Evolutionary conservation across 371 early-diverging fungal genomes (phyloP).

Genomic region (Circinella minor): DNA sequence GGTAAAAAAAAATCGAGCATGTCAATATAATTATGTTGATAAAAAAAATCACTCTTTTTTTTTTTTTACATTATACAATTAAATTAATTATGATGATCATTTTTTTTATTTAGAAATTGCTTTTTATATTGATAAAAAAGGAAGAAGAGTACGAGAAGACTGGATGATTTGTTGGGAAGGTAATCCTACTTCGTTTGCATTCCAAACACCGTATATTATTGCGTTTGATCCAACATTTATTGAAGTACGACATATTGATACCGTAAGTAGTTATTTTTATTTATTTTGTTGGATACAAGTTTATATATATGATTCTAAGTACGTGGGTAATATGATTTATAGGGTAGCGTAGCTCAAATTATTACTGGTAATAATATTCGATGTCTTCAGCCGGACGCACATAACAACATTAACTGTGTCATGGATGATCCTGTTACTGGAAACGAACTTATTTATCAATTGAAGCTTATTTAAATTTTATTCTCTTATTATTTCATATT

Average conservation of each 20-base stretch:
- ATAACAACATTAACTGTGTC: slow-evolving; percentile 58
- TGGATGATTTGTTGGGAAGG: slow-evolving; percentile 48
- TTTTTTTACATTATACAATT: background rate
- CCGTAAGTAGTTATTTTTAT: slow-evolving; percentile 12
- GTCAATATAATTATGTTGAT: too few species aligned
- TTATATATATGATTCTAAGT: too few species aligned
- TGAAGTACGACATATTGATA: slow-evolving; percentile 33
- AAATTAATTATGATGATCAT: too few species aligned
- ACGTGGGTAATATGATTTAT: background rate
- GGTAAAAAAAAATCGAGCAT: slow-evolving; percentile 16
- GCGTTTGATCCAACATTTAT: slow-evolving; percentile 43
- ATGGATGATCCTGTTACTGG: slow-evolving; percentile 51
- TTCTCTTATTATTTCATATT: background rate
- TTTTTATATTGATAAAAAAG: slow-evolving; percentile 48
- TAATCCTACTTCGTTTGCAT: slow-evolving; percentile 37
- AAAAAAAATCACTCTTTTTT: background rate
- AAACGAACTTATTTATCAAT: slow-evolving; percentile 43
- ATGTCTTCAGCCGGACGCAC: slow-evolving; percentile 58
- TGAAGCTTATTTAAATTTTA: slow-evolving; percentile 28
- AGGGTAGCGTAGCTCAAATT: slow-evolving; percentile 67
- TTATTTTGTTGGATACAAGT: too few species aligned
- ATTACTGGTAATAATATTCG: slow-evolving; percentile 67
- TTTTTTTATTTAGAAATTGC: slow-evolving; percentile 25
- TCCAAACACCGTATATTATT: slow-evolving; percentile 37
- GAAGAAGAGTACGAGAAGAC: slow-evolving; percentile 30